Evolutionary conservation across 257 asterid species (phyloP), one percentile per base, ranked within the genome.

Genomic region (Cynanchum wilfordii): DNA sequence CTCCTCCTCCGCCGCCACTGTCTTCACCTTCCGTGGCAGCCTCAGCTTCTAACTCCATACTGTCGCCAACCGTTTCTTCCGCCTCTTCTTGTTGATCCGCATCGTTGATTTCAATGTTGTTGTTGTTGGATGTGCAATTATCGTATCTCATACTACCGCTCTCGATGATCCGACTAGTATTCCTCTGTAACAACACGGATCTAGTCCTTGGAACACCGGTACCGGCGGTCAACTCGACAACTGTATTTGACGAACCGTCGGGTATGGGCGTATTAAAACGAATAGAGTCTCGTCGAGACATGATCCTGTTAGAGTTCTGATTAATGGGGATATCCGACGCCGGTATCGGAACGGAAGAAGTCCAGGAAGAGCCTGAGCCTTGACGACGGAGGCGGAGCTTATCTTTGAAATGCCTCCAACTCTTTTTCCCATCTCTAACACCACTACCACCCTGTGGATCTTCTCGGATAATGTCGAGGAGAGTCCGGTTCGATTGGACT

Each of bases 321-420:
- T 71, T 73, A 50, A 81, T 69, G 4, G 93, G 90, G n/a, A 88
- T 77, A 77, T 88, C 96, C 75, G 96, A 89, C 60, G 93, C 66
- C 25, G 96, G 97, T 73, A 87, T 82, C 16, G 81, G 85, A 47
- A 90, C 84, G 76, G 79, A 74, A 44, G 98, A 84, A 5, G 77
- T 33, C 83, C 95, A 80, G 13, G 87, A 82, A 10, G 83, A 63
- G 40, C 90, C 82, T 13, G 72, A 73, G 29, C 75, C 82, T 79
- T 77, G 81, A 47, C 79, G 76, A 42, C 79, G 80, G 47, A 88
- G 85, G 30, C 82, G 83, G 77, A 88, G 91, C 84, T 82, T 89
- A 57, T 88, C 90, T 74, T 47, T 84, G 68, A 94, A 82, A 3
- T 80, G 79, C 63, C 70, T 82, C 97, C 96, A 94, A 64, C 84